Conservation (phyloP, 306 rosid species). For the Ochetophila trinervis region DNA sequence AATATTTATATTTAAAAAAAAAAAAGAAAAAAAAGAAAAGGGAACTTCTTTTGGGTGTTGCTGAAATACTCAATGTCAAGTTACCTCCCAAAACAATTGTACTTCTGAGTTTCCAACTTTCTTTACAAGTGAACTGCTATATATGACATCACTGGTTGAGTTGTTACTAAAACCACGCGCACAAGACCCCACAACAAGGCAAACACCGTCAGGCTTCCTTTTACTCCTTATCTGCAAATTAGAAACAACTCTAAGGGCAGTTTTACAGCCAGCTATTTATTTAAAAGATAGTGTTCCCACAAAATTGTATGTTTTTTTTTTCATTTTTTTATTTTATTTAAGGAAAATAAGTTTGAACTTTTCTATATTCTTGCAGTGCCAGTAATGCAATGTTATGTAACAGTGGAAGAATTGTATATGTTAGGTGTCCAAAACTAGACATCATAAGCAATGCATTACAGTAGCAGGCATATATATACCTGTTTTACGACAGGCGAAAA, state of each 20-base stretch:
- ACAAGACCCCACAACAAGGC: slow-evolving; percentile 93
- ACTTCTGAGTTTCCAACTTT: slow-evolving; percentile 68
- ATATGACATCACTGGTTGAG: slow-evolving; percentile 76
- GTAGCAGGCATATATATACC: slow-evolving; percentile 33
- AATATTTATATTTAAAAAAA: not conserved
- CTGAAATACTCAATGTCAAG: slow-evolving; percentile 14
- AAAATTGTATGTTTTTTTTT: no score
- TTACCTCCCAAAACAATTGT: slow-evolving; percentile 96
- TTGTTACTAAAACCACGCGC: slow-evolving; percentile 74
- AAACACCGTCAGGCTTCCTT: slow-evolving; percentile 88
- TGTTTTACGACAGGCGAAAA: slow-evolving; percentile 92
- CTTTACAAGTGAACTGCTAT: slow-evolving; percentile 66
- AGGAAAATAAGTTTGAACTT: no score
- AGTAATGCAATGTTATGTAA: not conserved
- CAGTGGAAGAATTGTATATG: not conserved
- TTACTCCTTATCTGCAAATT: slow-evolving; percentile 72
- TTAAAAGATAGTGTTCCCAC: no score
- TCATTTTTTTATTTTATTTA: no score
- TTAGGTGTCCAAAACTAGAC: not conserved
- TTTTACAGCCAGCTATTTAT: not conserved
- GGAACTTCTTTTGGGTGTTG: not conserved
- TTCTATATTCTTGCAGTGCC: no score
- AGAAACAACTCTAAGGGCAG: slow-evolving; percentile 28
- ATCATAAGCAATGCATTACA: not conserved
- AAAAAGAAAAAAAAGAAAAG: slow-evolving; percentile 10